Percentiles rank a stretch among this genome's conserved stretches.
These are phyloP conservation scores for Cladosporium sp. DNA, from an alignment of 2,329 filamentous ascomycete genomes.

Conservation along the genomic window DNA sequence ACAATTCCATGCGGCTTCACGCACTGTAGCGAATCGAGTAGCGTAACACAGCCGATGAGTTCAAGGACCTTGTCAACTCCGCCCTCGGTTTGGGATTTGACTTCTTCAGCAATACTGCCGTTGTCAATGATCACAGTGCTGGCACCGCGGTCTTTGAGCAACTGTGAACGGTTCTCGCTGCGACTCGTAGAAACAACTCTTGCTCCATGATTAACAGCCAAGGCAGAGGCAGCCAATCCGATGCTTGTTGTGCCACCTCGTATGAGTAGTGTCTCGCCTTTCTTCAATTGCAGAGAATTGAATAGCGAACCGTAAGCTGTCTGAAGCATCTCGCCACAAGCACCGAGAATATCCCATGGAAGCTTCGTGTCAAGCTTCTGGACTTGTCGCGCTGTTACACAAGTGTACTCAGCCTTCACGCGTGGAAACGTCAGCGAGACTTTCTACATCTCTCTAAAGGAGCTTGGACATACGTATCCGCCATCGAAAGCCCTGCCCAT, in stretches of 20 bases:
- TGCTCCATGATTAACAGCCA: constrained; percentile 40
- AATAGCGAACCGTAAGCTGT: too few species aligned
- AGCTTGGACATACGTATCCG: too few species aligned
- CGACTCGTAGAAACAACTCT: constrained; percentile 40
- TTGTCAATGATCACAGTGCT: constrained; percentile 43
- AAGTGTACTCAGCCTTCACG: too few species aligned
- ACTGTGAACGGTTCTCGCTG: constrained; percentile 29
- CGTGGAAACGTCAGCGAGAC: too few species aligned
- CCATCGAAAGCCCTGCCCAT: too few species aligned
- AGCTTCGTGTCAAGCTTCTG: too few species aligned
- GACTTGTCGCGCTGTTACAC: too few species aligned
- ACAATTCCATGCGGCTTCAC: constrained; percentile 37
- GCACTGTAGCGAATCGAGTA: constrained; percentile 43
- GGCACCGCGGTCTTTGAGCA: constrained; percentile 38
- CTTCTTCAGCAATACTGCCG: constrained; percentile 36
- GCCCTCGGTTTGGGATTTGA: constrained; percentile 27
- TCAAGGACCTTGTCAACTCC: constrained; percentile 45
- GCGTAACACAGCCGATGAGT: constrained; percentile 40
- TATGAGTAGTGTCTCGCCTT: too few species aligned
- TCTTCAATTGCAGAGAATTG: too few species aligned
- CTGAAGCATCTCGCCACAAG: too few species aligned
- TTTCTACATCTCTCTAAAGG: too few species aligned
- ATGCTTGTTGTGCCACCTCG: constrained; percentile 46
- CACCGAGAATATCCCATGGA: too few species aligned
- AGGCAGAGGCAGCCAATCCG: constrained; percentile 43